These are phyloP conservation scores for Ceratobasidium sp. DNA, from an alignment of 1,284 basidiomycete species.

Conservation along the genomic window DNA sequence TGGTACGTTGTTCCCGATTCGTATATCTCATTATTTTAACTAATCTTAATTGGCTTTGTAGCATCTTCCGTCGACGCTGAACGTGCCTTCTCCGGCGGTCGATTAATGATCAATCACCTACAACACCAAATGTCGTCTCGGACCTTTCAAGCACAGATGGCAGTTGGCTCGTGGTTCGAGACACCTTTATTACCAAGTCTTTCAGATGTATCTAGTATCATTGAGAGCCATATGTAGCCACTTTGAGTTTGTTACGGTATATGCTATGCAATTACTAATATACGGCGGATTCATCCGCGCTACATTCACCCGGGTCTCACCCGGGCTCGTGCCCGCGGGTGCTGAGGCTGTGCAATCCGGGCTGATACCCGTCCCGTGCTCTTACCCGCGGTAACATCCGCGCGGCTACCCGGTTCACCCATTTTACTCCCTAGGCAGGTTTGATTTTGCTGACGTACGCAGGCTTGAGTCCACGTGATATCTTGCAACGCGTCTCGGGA, in stretches of 20 bases:
- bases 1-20: background rate
- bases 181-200: conserved; percentile 2
- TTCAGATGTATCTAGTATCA: background rate
- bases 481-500: no score
- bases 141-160: conserved; percentile 22
- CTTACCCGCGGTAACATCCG: conserved; percentile 9
- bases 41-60: background rate
- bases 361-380: background rate
- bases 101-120: conserved; percentile 17
- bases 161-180: conserved; percentile 14
- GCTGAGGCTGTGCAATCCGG: conserved; percentile 21
- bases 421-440: conserved; percentile 8
- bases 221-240: conserved; percentile 12
- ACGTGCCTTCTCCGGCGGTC: conserved; percentile 2
- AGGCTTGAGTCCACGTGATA: no score
- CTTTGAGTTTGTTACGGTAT: background rate
- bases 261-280: background rate
- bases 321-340: background rate
- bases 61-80: conserved; percentile 23
- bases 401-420: conserved; percentile 18
- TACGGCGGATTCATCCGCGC: background rate
- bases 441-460: no score
- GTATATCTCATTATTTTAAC: background rate
- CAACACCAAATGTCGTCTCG: conserved; percentile 27
- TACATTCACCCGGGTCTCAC: background rate